Conservation (phyloP, 768 basidiomycete genomes). For the Suillus cothurnatus region DNA sequence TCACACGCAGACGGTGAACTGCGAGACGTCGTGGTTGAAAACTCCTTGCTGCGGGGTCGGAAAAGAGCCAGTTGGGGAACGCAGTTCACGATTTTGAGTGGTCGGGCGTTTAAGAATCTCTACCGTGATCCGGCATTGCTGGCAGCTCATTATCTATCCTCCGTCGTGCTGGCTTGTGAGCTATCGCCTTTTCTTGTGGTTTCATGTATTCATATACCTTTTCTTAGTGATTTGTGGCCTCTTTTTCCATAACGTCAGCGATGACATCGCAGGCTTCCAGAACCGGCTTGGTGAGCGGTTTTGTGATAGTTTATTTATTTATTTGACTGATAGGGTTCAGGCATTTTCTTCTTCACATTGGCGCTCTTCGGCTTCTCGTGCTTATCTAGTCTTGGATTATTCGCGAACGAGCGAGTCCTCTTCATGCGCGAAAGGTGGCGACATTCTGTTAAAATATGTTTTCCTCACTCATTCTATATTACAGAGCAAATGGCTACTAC, state of each 20-base stretch:
- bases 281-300: conserved; percentile 73
- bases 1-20: conserved; percentile 41
- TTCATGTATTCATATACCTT: conserved; percentile 13
- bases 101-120: conserved; percentile 96
- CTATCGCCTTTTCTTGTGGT: conserved; percentile 18
- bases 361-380: conserved; percentile 97
- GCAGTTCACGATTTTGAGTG: conserved; percentile 94
- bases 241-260: conserved; percentile 86
- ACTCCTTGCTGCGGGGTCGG: conserved; percentile 63
- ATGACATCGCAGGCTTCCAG: conserved; percentile 98
- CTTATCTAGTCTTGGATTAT: conserved; percentile 88
- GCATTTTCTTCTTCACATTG: conserved; percentile 97
- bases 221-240: conserved; percentile 83
- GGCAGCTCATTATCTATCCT: conserved; percentile 86
- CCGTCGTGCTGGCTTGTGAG: conserved; percentile 83
- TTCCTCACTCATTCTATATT: background rate
- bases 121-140: conserved; percentile 94
- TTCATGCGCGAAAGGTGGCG: conserved; percentile 96
- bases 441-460: no score
- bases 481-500: conserved; percentile 95
- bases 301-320: background rate
- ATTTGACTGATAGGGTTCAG: conserved; percentile 34
- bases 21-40: conserved; percentile 72
- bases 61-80: conserved; percentile 85
- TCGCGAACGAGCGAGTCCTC: conserved; percentile 92